Evolutionary conservation across 306 rosid species (phyloP).

Genomic region (Lotus japonicus): DNA sequence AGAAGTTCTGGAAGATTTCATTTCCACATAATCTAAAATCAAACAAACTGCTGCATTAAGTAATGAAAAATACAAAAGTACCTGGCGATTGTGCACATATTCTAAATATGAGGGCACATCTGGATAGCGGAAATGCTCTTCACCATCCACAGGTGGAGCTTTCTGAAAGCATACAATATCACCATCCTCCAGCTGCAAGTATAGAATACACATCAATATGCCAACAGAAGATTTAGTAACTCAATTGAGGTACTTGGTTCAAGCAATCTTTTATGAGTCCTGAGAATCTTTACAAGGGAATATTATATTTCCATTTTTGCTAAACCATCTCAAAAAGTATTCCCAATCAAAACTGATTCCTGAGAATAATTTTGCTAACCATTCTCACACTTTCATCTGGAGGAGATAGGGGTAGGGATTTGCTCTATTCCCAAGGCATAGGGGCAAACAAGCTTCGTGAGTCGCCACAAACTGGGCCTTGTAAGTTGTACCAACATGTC

Average conservation of each 20-base stretch:
- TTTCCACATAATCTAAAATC: neutral
- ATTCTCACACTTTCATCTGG: neutral
- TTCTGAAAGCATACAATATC: constrained; percentile 89
- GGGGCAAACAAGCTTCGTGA: neutral
- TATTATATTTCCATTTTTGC: neutral
- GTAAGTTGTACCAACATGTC: neutral
- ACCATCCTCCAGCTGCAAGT: constrained; percentile 82
- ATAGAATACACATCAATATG: neutral
- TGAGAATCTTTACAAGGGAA: neutral
- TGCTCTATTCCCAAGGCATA: neutral
- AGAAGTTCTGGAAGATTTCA: neutral
- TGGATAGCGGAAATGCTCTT: constrained; percentile 56
- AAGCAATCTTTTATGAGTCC: neutral
- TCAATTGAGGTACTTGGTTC: constrained; percentile 1
- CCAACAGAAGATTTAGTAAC: constrained; percentile 2
- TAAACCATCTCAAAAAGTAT: neutral
- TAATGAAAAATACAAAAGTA: constrained; percentile 18
- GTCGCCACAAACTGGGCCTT: neutral
- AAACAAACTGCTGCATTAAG: constrained; percentile 2
- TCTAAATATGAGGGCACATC: constrained; percentile 93
- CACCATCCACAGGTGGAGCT: constrained; percentile 44
- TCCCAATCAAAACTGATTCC: neutral
- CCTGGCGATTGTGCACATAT: constrained; percentile 88
- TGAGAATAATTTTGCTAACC: neutral
- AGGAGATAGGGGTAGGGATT: neutral